A percentile compares a stretch with the other conserved stretches of the same genome.
Evolutionary conservation across 208 protist genomes (phyloP).

Genomic region (Crithidia expoeki): DNA sequence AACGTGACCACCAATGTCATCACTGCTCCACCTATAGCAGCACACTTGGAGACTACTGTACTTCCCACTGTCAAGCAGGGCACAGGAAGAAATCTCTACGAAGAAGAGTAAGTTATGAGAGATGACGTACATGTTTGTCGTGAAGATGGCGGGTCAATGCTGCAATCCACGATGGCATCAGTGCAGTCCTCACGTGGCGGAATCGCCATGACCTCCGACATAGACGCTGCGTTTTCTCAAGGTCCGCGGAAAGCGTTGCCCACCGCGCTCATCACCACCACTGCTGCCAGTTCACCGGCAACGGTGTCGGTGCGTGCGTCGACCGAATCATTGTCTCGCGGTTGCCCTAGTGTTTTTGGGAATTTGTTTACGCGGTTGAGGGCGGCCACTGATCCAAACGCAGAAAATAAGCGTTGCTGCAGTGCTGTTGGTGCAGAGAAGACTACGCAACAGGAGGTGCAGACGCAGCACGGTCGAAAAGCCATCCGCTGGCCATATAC

Average conservation of each 20-base stretch:
- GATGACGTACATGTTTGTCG: not conserved
- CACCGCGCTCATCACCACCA: not conserved
- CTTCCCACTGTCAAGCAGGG: no score
- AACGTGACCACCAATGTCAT: not conserved
- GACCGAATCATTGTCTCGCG: no score
- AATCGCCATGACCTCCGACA: slow-evolving; percentile 45
- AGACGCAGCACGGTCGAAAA: slow-evolving; percentile 5
- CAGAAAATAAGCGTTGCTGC: no score
- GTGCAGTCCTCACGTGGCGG: slow-evolving; percentile 31
- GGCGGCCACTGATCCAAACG: no score
- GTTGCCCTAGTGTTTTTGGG: no score
- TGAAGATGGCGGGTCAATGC: slow-evolving; percentile 1
- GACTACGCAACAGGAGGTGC: not conserved
- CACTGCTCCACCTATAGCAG: no score
- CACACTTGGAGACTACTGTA: no score
- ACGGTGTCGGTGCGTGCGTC: no score
- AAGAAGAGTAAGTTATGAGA: not conserved
- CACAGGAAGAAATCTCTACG: no score
- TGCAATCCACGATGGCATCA: not conserved
- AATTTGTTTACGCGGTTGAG: no score
- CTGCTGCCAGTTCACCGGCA: not conserved
- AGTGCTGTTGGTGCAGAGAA: no score
- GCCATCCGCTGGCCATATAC: slow-evolving; percentile 16
- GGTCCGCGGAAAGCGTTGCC: not conserved
- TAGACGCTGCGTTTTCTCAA: not conserved